Evolutionary conservation across 306 rosid species (phyloP), one percentile per base, ranked within the genome.

Genomic region (Pachyrhizus erosus): DNA sequence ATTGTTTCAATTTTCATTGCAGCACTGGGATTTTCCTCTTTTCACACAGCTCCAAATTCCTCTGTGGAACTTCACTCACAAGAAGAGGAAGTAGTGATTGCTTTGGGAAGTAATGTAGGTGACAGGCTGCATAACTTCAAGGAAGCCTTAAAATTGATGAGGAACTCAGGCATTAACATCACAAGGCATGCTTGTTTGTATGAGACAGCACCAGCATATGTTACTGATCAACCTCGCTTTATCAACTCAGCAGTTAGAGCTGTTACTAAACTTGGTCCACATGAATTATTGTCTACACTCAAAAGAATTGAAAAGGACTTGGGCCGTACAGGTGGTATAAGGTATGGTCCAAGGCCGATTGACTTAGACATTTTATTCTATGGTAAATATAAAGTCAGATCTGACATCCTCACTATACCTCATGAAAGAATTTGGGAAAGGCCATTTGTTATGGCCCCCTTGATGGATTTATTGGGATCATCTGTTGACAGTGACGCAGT

Each of bases 371-470:
- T 96, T 75, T 84, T 96, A 81, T 96, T 96, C 78, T 92, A 93
- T 65, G 99, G 97, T 70, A 93, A 88, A 84, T 87, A 68, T 51
- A 85, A 84, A 86, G 88, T 93, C 40, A 82, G 83, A 29, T 93
- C 97, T 21, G 89, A 90, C 67, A 80, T 88, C 70, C 97, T 96
- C 70, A 87, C 80, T 0, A 78, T 96, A 70, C 98, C 99, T 43
- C 97, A 96, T 60, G 97, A 93, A 89, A 90, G 94, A 88, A 93
- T 92, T 77, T 92, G 98, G 99, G 99, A 96, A 70, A 87, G 98
- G 66, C 98, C 98, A 0, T 96, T 96, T 87, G 97, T 96, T 31
- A 76, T 96, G 87, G 99, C 97, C 66, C 99, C 99, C 77, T 45
- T 96, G 84, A 78, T 96, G 74, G 99, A 93, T 87, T 87, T 96